Base-by-base conservation (phyloP, 371 early-diverging fungal species). In the Haplosporangium sp. region DNA sequence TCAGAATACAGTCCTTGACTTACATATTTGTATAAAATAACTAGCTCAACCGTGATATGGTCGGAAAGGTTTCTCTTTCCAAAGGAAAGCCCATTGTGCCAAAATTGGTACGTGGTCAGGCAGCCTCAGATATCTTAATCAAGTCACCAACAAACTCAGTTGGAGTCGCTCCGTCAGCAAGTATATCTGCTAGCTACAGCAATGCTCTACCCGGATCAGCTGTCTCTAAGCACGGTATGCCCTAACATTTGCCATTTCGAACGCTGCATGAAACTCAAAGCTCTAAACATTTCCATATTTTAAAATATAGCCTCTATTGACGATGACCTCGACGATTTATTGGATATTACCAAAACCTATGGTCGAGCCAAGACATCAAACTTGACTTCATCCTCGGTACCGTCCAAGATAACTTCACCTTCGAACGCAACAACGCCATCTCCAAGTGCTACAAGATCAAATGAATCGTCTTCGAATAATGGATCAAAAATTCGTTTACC, bases 81-180 rank as follows among this genome's bases (percentile, higher is more conserved):
- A 74, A 70, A 48, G 79, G 79, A 38, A 79, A 70, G 38, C 79
- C 79, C 9, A 79, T 79, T 19, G 68, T 79, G 9, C 79, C 79
- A 35, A 79, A 79, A 38, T 50, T 79, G 8, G 69, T 79, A 4
- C 79, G 79, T 15, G 79, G 79, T n/a, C 71, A 79, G 45, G 71
- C 71, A 4, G 68, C 79, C 4, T 58, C 67, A 0, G 79, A 79
- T 42, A 79, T 74, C 45, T 39, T 79, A 40, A 79, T 79, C 40
- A 70, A 74, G 17, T 47, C 79, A 4, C 55, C 74, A 27, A 27
- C 63, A 35, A n/a, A 55, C 0, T 4, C 55, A 3, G 10, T 65
- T 7, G 61, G 34, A 10, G 37, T n/a, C 9, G 19, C 15, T 1
- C 6, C 48, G n/a, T 55, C 58, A 10, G 15, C 45, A 27, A 20